phyloP scores from a whole-genome alignment of 2,329 filamentous ascomycete species.

The Penicillium janthinellum region DNA sequence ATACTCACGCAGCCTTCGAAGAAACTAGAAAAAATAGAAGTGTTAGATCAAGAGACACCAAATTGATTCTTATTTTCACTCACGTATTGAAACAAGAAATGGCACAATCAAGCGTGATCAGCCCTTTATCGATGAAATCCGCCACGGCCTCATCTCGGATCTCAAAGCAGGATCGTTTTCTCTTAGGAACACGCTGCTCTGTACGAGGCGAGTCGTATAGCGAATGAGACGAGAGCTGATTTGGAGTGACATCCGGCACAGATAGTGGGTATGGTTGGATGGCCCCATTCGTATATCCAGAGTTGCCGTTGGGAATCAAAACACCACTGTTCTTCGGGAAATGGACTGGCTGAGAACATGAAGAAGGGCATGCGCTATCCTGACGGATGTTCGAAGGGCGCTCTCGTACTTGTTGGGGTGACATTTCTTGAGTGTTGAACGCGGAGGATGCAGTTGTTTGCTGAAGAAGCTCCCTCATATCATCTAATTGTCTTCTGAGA shows the following conservation, averaged over 20 bases:
- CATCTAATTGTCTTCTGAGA: constrained; percentile 33
- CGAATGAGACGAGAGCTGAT: constrained; percentile 9
- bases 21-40: constrained; percentile 26
- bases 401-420: constrained; percentile 7
- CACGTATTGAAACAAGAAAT: constrained; percentile 38
- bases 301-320: background rate
- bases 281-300: constrained; percentile 1
- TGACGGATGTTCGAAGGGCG: background rate
- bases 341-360: constrained; percentile 6
- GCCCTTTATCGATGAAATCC: constrained; percentile 39
- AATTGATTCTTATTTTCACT: background rate
- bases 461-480: constrained; percentile 26
- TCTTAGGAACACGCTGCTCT: constrained; percentile 23
- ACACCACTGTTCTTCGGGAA: background rate
- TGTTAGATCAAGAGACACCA: background rate
- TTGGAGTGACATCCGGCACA: constrained; percentile 15
- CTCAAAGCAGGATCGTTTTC: constrained; percentile 37
- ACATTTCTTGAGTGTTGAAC: constrained; percentile 2
- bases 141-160: constrained; percentile 35
- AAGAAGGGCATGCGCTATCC: constrained; percentile 11
- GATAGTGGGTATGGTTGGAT: constrained; percentile 6
- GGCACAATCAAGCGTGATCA: constrained; percentile 39
- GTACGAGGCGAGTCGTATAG: constrained; percentile 2
- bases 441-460: constrained; percentile 4
- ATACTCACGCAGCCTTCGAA: constrained; percentile 41